Evolutionary conservation across 768 basidiomycete species (phyloP).

Genomic region (Mycena haematopus): DNA sequence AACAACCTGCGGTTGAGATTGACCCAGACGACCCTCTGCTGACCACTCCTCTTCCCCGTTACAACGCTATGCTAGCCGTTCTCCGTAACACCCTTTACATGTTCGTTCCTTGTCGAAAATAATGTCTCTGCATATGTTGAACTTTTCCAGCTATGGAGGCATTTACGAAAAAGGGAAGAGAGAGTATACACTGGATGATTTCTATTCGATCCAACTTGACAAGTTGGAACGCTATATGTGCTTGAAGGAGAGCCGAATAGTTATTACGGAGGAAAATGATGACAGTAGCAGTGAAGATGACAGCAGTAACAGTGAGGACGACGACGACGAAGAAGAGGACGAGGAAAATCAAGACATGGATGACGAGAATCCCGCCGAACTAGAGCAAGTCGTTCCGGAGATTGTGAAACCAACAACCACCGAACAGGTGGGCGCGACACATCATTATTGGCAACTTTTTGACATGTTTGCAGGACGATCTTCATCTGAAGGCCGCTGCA

Average conservation of each 20-base stretch:
- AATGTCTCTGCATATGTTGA: background rate
- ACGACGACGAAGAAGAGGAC: conserved; percentile 52
- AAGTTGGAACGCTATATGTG: conserved; percentile 83
- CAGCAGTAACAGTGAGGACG: conserved; percentile 62
- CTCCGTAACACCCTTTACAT: conserved; percentile 86
- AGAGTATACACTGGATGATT: conserved; percentile 92
- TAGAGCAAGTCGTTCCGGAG: conserved; percentile 35
- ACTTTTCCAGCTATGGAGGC: conserved; percentile 75
- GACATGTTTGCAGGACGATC: conserved; percentile 34
- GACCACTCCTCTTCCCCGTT: conserved; percentile 73
- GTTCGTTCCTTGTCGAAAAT: conserved; percentile 43
- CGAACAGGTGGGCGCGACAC: conserved; percentile 17
- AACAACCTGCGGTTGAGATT: conserved; percentile 36
- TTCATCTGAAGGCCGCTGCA: conserved; percentile 44
- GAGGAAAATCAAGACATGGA: conserved; percentile 50
- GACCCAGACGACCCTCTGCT: conserved; percentile 71
- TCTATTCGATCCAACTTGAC: conserved; percentile 79
- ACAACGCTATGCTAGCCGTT: conserved; percentile 90
- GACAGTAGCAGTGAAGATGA: conserved; percentile 68
- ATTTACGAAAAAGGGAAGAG: conserved; percentile 83
- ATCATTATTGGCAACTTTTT: background rate
- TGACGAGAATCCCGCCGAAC: conserved; percentile 33
- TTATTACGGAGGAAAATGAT: conserved; percentile 67
- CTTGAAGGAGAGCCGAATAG: conserved; percentile 68
- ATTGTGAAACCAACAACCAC: conserved; percentile 34